phyloP scores from a whole-genome alignment of 441 rosid genomes.

The Sinapis alba region DNA sequence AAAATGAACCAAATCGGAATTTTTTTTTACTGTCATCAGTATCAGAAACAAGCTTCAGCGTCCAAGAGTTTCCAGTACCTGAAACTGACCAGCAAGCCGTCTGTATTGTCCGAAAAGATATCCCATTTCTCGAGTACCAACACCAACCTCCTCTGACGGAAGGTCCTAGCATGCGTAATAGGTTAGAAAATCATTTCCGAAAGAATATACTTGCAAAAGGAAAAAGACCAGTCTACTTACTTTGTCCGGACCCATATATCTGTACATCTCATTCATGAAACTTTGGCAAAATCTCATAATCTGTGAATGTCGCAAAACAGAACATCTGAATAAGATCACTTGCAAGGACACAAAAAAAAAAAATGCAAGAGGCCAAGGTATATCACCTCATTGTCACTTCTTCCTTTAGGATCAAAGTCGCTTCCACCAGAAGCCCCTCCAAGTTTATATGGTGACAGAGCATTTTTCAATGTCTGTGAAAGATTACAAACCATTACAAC shows the following conservation, averaged over 20 bases:
- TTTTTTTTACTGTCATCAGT: no score
- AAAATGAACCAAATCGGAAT: neutral
- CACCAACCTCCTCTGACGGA: conserved; percentile 99
- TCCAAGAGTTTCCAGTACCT: conserved; percentile 54
- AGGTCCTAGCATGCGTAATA: conserved; percentile 59
- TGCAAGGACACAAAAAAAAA: conserved; percentile 13
- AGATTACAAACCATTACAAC: conserved; percentile 23
- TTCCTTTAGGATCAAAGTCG: conserved; percentile 99
- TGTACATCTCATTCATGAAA: conserved; percentile 92
- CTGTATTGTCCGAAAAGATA: conserved; percentile 97
- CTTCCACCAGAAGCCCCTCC: conserved; percentile 99
- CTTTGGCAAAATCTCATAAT: conserved; percentile 99
- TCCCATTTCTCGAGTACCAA: conserved; percentile 98
- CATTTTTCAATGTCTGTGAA: conserved; percentile 90
- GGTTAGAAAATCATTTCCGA: conserved; percentile 3
- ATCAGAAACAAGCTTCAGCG: neutral
- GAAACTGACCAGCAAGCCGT: conserved; percentile 96
- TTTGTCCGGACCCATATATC: conserved; percentile 95
- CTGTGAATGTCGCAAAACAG: conserved; percentile 51
- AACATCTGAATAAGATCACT: neutral
- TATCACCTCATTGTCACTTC: conserved; percentile 97
- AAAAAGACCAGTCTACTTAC: conserved; percentile 42
- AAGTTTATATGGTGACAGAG: conserved; percentile 90
- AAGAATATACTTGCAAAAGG: conserved; percentile 8
- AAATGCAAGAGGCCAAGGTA: conserved; percentile 14